A percentile compares a stretch with the other conserved stretches of the same genome.
Evolutionary conservation across 139 green algal species (phyloP).

Genomic region (Eudorina sp.): DNA sequence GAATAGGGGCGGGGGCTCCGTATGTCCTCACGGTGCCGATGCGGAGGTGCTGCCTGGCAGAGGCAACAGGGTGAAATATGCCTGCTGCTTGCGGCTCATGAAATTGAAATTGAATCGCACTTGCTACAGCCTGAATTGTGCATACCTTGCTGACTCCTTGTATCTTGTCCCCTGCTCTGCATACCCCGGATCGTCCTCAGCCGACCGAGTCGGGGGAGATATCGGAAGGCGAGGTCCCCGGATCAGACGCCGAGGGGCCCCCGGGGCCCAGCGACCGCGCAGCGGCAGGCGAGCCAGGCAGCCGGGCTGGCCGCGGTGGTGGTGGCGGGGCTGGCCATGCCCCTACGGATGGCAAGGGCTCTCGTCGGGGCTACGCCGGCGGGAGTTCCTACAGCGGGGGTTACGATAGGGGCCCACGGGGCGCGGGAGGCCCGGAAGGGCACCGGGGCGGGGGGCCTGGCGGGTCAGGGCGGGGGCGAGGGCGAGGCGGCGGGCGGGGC

Average conservation of each 20-base stretch:
- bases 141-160: no score
- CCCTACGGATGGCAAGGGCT: not conserved
- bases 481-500: not conserved
- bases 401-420: not conserved
- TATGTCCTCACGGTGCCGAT: no score
- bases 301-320: not conserved
- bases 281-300: not conserved
- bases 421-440: not conserved
- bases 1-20: no score
- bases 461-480: not conserved
- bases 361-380: not conserved
- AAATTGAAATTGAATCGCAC: no score
- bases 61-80: no score
- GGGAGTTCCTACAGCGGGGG: not conserved
- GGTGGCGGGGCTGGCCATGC: not conserved
- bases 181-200: no score
- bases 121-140: no score
- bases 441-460: not conserved
- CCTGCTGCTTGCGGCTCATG: no score
- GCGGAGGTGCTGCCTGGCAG: no score
- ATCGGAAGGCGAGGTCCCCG: conserved; percentile 6
- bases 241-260: conserved; percentile 14
- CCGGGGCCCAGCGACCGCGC: conserved; percentile 21
- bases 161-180: not conserved
- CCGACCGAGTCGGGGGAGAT: conserved; percentile 33